Evolutionary conservation across 805 yeast species (phyloP).

Genomic region (Candida sakaeoensis): DNA sequence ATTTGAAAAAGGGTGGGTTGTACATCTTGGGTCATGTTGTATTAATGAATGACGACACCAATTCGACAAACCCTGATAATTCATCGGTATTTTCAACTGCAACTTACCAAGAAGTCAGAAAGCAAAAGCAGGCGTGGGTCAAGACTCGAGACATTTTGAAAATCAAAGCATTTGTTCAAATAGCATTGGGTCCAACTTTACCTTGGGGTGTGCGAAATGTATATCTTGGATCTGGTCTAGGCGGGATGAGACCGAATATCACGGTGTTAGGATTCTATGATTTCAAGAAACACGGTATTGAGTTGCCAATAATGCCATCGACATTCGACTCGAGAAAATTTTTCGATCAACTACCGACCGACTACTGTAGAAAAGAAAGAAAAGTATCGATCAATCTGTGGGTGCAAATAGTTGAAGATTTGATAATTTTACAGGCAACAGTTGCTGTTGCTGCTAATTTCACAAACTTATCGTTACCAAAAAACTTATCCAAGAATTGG

Average conservation of each 20-base stretch:
- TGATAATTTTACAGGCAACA: conserved; percentile 82
- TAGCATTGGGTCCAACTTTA: conserved; percentile 79
- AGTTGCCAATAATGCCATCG: conserved; percentile 21
- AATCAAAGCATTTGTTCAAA: conserved; percentile 91
- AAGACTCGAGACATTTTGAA: conserved; percentile 72
- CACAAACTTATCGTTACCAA: conserved; percentile 62
- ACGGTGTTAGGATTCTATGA: conserved; percentile 90
- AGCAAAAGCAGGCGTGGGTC: conserved; percentile 79
- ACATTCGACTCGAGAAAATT: conserved; percentile 16
- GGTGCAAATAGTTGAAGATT: conserved; percentile 90
- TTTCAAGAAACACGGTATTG: conserved; percentile 40
- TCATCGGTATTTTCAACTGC: conserved; percentile 25
- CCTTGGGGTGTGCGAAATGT: conserved; percentile 96
- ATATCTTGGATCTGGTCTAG: conserved; percentile 90
- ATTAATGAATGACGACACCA: conserved; percentile 44
- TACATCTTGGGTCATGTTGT: conserved; percentile 92
- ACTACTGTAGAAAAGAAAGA: conserved; percentile 65
- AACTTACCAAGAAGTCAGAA: conserved; percentile 63
- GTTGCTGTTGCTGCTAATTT: conserved; percentile 95
- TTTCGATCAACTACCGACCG: conserved; percentile 61
- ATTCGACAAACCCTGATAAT: conserved; percentile 15
- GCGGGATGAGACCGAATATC: conserved; percentile 97
- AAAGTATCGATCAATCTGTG: conserved; percentile 73
- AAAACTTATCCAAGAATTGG: conserved; percentile 5
- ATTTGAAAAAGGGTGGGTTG: conserved; percentile 91